Evolutionary conservation across 176 grass and related monocot genomes (phyloP), one percentile per base, ranked within the genome.

Genomic region (Rhynchospora tenuis): DNA sequence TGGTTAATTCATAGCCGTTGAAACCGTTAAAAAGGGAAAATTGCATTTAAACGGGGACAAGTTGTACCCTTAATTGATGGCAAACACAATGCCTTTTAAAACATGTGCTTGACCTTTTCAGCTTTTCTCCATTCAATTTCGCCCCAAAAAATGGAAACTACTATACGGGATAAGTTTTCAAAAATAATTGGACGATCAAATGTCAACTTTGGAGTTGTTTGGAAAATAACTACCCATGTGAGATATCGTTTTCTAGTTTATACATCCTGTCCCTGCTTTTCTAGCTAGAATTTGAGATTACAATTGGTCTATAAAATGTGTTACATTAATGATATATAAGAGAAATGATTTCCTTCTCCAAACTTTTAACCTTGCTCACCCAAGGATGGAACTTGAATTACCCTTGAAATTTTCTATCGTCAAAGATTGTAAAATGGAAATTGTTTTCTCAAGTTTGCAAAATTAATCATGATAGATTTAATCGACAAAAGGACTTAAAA

Each of bases 1-100:
- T 82, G 80, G 80, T 82, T 82, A 68, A 82, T 82, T 82, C 45
- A 82, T 81, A 82, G 45, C 45, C 80, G 61, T 82, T 82, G 80
- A 67, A 82, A 48, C 44, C 59, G 60, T 82, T 82, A 67, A 68
- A 65, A 82, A 14, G 42, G 46, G 28, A 22, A 28, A 52, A 59
- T 59, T 51, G 24, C 23, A 45, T 52, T 52, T 17, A 82, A 64
- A 65, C 5, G 23, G 43, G 14, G 80, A 54, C 59, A 82, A 82
- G 5, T 63, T 68, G 80, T 38, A 65, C 80, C 80, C 14, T 24
- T 65, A 82, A 77, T 77, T 82, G 59, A 66, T 82, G 80, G 60
- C 80, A 82, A 82, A 67, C 27, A 9, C 51, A 67, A 6, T 62
- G 80, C n/a, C n/a, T 82, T 82, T 59, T 60, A 44, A 38, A 80